Base-by-base conservation (phyloP, 768 basidiomycete species). In the Tephrocybe rancida region DNA sequence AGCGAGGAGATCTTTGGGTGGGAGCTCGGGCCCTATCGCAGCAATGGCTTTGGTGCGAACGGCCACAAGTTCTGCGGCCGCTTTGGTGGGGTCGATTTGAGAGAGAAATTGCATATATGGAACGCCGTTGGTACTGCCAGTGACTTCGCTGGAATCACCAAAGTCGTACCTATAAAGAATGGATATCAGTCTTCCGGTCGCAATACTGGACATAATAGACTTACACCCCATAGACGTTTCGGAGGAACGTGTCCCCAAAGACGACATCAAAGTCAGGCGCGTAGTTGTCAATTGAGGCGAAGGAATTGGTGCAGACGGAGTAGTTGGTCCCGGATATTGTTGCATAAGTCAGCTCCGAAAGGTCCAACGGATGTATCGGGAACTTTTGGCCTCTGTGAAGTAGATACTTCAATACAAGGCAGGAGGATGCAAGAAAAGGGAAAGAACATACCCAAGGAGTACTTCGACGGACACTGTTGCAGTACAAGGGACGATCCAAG, bases 191-290 rank as follows among this genome's bases (percentile, higher is more conserved):
- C 6, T 32, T 32, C 13, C 30, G 13, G 30, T 32, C 6, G 30
- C 30, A 7, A 6, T 32, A 13, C 7, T 32, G 35, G n/a, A 14
- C 7, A 13, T 5, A n/a, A 14, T 6, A 37, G 9, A 53, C 75
- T 4, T 63, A 78, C 76, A 76, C 70, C 0, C 72, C 64, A 50
- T 79, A 78, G 22, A 76, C 73, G 48, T 79, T 79, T 29, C 78
- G 73, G 59, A 79, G 69, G 62, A 77, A 78, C 3, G 73, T 65
- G 54, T 75, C 75, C 1, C 78, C 78, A 35, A 78, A 68, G 1
- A 74, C 44, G n/a, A 69, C 68, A 22, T 79, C 78, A 25, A 72
- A 64, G 13, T 67, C 76, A 22, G 51, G 52, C 2, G 59, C 61
- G 34, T 62, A 49, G 18, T 44, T 48, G 10, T 74, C 69, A 2